A percentile compares a stretch with the other conserved stretches of the same genome.
Conservation (phyloP, 1,284 basidiomycete species). For the Calocybe gambosa region DNA sequence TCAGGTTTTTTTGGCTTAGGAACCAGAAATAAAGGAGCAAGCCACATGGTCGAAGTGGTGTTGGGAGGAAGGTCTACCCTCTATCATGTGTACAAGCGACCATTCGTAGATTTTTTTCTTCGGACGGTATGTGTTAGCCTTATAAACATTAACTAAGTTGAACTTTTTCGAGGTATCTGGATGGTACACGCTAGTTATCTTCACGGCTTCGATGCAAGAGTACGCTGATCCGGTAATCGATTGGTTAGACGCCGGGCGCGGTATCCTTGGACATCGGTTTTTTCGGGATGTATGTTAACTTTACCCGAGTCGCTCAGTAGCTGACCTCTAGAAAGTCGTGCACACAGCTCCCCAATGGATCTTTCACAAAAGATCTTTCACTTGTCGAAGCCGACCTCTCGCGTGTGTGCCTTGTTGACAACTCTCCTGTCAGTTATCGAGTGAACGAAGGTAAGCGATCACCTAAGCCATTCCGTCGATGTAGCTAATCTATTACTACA, state of each 20-base stretch:
- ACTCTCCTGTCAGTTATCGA: constrained; percentile 90
- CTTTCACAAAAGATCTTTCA: constrained; percentile 91
- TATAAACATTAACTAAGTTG: constrained; percentile 8
- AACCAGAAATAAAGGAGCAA: constrained; percentile 62
- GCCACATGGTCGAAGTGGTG: constrained; percentile 94
- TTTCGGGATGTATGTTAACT: constrained; percentile 80
- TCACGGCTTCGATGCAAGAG: constrained; percentile 98
- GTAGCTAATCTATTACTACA: constrained; percentile 1
- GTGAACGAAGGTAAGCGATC: constrained; percentile 79
- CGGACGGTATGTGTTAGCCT: constrained; percentile 63
- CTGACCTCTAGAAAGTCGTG: constrained; percentile 59
- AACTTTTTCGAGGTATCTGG: constrained; percentile 70
- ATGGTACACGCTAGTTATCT: constrained; percentile 99
- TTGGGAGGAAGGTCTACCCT: constrained; percentile 84
- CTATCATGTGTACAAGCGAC: constrained; percentile 98
- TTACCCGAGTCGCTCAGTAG: constrained; percentile 9
- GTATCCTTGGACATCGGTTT: constrained; percentile 81
- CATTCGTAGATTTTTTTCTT: constrained; percentile 94
- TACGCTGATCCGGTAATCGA: constrained; percentile 99
- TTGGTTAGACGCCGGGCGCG: constrained; percentile 95
- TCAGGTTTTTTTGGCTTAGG: constrained; percentile 62
- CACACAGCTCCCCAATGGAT: constrained; percentile 85
- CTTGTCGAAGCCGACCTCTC: constrained; percentile 86
- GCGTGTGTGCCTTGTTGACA: constrained; percentile 92
- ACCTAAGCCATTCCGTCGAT: neutral